phyloP scores from a whole-genome alignment of 352 stramenopile genomes.

The Globisporangium recalcitrans region DNA sequence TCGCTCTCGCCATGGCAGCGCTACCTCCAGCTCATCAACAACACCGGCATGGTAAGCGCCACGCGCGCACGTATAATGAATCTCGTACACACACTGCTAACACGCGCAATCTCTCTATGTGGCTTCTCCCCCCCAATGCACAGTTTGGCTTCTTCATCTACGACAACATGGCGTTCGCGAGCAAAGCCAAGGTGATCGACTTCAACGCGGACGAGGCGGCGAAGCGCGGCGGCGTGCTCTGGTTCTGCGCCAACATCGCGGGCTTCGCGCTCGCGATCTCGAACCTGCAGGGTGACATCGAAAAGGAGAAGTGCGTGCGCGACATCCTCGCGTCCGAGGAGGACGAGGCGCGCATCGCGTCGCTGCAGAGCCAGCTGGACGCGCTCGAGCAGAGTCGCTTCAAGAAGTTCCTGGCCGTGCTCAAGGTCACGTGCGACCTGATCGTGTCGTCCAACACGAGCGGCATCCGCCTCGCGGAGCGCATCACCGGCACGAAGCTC shows the following conservation, averaged over 20 bases:
- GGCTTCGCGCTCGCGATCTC: conserved; percentile 71
- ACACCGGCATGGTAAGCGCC: conserved; percentile 45
- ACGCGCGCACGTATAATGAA: background rate
- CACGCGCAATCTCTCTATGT: background rate
- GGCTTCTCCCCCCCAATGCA: background rate
- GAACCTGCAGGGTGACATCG: conserved; percentile 66
- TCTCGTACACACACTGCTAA: background rate
- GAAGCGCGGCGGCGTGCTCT: conserved; percentile 69
- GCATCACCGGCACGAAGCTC: conserved; percentile 72
- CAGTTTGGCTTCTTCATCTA: conserved; percentile 78
- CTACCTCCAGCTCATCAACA: conserved; percentile 76
- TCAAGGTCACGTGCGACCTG: conserved; percentile 84
- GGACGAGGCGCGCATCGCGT: conserved; percentile 43
- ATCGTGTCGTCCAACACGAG: conserved; percentile 84
- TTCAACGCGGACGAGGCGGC: conserved; percentile 61
- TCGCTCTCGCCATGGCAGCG: conserved; percentile 8
- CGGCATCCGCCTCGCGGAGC: conserved; percentile 69
- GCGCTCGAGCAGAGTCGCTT: conserved; percentile 48
- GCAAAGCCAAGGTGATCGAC: conserved; percentile 66
- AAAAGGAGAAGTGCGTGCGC: conserved; percentile 75
- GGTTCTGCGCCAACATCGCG: conserved; percentile 81
- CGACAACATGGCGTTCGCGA: conserved; percentile 83
- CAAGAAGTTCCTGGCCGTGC: conserved; percentile 77
- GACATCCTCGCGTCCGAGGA: conserved; percentile 71
- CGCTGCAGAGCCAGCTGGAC: conserved; percentile 57